Percentiles rank a stretch among this genome's conserved stretches.
Conservation (phyloP, 306 rosid genomes). For the Astragalus membranaceus region DNA sequence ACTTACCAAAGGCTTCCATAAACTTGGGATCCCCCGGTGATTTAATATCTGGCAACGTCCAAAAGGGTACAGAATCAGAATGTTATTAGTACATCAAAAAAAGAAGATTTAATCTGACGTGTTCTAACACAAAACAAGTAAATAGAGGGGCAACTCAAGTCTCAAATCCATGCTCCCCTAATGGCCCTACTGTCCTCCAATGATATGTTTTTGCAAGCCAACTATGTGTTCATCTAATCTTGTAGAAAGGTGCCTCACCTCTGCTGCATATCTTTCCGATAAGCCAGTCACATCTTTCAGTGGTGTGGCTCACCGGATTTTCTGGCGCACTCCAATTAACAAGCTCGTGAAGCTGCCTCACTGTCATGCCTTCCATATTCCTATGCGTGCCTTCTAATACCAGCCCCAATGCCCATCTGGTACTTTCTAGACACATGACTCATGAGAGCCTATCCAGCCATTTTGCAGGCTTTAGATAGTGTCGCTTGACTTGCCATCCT, state of each 20-base stretch:
- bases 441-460: too few species aligned
- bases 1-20: slow-evolving; percentile 93
- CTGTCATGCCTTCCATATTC: too few species aligned
- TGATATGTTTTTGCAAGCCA: neutral
- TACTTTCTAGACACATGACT: too few species aligned
- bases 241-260: neutral
- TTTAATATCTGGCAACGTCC: slow-evolving; percentile 60
- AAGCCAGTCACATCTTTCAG: neutral
- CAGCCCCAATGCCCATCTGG: too few species aligned
- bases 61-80: slow-evolving; percentile 18
- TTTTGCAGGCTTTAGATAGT: too few species aligned
- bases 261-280: neutral
- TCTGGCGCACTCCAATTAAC: too few species aligned
- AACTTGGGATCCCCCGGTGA: slow-evolving; percentile 85
- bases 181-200: neutral
- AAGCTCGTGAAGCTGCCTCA: too few species aligned
- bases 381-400: too few species aligned
- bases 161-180: neutral
- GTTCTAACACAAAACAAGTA: neutral
- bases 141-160: neutral
- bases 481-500: neutral
- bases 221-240: neutral
- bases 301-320: neutral
- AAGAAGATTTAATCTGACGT: neutral
- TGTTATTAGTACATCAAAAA: neutral